phyloP scores from a whole-genome alignment of 306 rosid genomes.

The Delonix regia region DNA sequence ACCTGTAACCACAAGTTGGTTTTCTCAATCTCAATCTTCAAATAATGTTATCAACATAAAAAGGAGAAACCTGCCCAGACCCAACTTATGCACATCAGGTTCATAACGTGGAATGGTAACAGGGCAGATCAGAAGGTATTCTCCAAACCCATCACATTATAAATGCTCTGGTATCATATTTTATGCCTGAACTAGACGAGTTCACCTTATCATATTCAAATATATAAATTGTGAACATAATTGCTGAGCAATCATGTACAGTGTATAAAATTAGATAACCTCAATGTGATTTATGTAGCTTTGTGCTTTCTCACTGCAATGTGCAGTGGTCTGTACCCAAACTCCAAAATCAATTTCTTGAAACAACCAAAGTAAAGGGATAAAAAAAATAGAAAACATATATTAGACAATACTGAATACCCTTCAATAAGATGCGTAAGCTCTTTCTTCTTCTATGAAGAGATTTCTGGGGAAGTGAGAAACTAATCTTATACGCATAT shows the following conservation, averaged over 20 bases:
- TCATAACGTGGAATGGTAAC: background rate
- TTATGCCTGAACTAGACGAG: background rate
- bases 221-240: background rate
- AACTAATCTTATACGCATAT: background rate
- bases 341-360: background rate
- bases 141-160: background rate
- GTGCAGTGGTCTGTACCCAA: background rate
- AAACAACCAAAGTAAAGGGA: background rate
- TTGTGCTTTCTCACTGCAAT: background rate
- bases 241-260: background rate
- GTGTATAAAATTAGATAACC: background rate
- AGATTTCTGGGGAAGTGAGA: background rate
- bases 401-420: background rate
- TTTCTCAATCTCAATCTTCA: background rate
- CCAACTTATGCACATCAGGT: background rate
- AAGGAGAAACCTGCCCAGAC: background rate
- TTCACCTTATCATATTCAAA: background rate
- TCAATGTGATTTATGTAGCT: background rate
- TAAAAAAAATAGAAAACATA: background rate
- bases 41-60: background rate
- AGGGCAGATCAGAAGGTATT: background rate
- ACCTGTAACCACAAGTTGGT: background rate
- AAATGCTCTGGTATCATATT: background rate
- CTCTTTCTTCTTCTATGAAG: background rate
- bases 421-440: background rate